A percentile compares a stretch with the other conserved stretches of the same genome.
Evolutionary conservation across 2,329 filamentous ascomycete species (phyloP).

Genomic region (Phaeosphaeria sp.): DNA sequence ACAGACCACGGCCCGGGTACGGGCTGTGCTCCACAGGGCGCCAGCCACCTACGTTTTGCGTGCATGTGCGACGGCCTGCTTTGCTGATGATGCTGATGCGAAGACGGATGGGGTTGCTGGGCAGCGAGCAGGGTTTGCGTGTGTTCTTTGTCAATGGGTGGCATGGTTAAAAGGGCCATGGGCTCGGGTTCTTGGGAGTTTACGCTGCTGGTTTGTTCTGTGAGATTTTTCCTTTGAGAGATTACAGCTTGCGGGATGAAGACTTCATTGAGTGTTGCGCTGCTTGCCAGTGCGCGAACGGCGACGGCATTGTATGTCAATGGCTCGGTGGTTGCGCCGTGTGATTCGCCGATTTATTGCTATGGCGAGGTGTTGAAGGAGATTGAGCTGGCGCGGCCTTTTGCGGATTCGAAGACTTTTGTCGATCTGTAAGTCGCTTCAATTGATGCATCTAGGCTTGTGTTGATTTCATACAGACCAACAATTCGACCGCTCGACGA

Average conservation of each 20-base stretch:
- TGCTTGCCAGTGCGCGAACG: conserved; percentile 30
- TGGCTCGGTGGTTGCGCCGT: conserved; percentile 67
- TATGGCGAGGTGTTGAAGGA: conserved; percentile 68
- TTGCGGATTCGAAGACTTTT: conserved; percentile 73
- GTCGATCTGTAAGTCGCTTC: conserved; percentile 57
- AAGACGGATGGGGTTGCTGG: no score
- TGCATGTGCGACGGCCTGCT: no score
- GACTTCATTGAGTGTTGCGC: conserved; percentile 15
- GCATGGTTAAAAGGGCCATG: no score
- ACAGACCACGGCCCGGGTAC: no score
- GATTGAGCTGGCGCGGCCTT: conserved; percentile 68
- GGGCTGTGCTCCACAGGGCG: no score
- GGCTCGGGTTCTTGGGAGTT: no score
- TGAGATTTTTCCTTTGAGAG: no score
- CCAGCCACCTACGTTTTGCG: no score
- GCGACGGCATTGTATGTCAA: conserved; percentile 62
- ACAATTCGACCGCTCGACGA: conserved; percentile 65
- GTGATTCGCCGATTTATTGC: conserved; percentile 72
- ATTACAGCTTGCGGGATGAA: conserved; percentile 11
- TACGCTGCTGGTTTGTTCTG: no score
- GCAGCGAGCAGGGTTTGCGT: no score
- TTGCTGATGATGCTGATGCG: no score
- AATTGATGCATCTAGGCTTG: background rate
- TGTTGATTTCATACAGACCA: conserved; percentile 55
- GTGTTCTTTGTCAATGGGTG: no score